Evolutionary conservation across 1,139 yeast genomes (phyloP), one percentile per base, ranked within the genome.

Genomic region (Waltiozyma sp.): DNA sequence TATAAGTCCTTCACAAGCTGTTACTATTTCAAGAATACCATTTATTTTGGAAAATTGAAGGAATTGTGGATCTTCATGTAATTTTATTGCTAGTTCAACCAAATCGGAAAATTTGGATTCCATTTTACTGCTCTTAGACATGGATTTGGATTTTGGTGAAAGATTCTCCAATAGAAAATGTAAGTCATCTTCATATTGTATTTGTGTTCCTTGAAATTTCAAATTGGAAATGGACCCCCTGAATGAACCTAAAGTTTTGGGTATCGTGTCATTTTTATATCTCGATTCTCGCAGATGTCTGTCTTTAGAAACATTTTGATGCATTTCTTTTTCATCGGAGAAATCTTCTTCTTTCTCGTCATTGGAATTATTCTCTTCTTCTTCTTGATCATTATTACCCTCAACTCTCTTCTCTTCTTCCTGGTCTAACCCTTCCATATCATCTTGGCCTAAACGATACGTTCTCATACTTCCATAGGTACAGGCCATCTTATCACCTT

Each of bases 131-230:
- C 18, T 31, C 18, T 31, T 35, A 42, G 41, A 26, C 8, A 5
- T 21, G 23, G 7, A 21, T 21, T 21, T 21, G 23, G 23, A 8
- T 21, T 40, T 38, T 40, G 36, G 31, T 13, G 50, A 43, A 8
- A 66, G 49, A 1, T 69, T 68, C n/a, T 65, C 70, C 23, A 66
- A 43, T 15, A 65, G 47, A 41, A 64, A 65, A 40, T 56, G 62
- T 40, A 63, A 49, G 24, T 66, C 69, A 40, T 64, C 65, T 1
- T 49, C 41, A 36, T 55, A 57, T 37, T 62, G 60, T 2, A 63
- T 53, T 41, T 57, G 60, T n/a, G 53, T 56, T 2, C 70, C 71
- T 38, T 62, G 61, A 16, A 62, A 63, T n/a, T 66, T 55, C n/a
- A 66, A 52, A 21, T 63, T 65, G 34, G 34, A 31, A 18, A 31